Evolutionary conservation across 1,284 basidiomycete genomes (phyloP), one percentile per base, ranked within the genome.

Genomic region (Moesziomyces parantarcticus): DNA sequence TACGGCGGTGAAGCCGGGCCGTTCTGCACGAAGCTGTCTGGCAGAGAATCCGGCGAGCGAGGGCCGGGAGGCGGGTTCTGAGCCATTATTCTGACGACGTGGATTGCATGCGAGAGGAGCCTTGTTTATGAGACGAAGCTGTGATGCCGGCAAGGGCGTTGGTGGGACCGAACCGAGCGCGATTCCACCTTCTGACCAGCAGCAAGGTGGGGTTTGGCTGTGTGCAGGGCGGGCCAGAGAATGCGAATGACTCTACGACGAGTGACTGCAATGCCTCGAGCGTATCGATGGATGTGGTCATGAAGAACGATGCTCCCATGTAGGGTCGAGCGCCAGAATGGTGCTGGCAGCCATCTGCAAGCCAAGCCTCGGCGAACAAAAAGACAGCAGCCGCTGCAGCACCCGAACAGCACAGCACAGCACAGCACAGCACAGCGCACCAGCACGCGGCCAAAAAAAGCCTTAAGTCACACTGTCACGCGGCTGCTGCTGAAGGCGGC

Each of bases 1-100:
- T 77, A 77, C 13, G 75, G 75, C 16, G 75, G 75, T 21, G 75
- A 77, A 7, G 75, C 71, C 3, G 50, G 60, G 0, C 72, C 71
- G 29, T 34, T 49, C 26, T 48, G 49, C 36, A 39, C 5, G n/a
- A 57, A 23, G 32, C 43, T 56, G 29, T 73, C 69, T 3, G 56
- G 39, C 2, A 62, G 46, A 23, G 61, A 73, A 50, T 58, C 70
- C 9, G 50, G 58, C 16, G 70, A 68, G 25, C 42, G 69, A 34
- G 58, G 29, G 20, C 41, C 20, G 20, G n/a, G 16, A 7, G 20
- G 41, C 14, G 36, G 36, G 16, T 39, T 16, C 36, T 39, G 36
- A 1, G 36, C 14, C 36, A 39, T 39, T 16, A 2, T 39, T 39
- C 10, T 13, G 4, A 3, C 3, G 29, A 13, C 29, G 29, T 32